These are phyloP conservation scores for Exophiala alcalophila DNA, from an alignment of 2,329 filamentous ascomycete genomes.

Conservation along the genomic window DNA sequence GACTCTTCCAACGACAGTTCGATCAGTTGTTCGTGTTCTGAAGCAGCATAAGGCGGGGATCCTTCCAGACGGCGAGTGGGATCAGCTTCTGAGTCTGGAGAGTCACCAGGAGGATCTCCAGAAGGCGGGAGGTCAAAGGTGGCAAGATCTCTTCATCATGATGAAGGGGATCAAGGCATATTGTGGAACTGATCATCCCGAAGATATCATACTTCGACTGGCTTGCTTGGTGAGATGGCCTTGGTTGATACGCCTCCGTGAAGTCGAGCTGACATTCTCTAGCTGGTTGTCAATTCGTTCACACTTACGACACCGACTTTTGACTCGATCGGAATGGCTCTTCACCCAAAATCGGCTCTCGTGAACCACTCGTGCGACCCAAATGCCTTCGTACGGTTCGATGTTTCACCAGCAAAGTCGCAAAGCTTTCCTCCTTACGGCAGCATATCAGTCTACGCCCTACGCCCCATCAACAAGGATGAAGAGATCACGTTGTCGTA, in stretches of 20 bases:
- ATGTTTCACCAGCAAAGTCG: constrained; percentile 41
- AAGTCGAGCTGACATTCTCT: constrained; percentile 2
- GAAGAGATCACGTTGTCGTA: constrained; percentile 63
- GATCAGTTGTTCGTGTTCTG: constrained; percentile 56
- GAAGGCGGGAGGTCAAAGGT: constrained; percentile 40
- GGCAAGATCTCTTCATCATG: constrained; percentile 52
- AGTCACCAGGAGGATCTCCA: constrained; percentile 51
- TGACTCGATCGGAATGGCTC: constrained; percentile 58
- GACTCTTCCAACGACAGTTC: constrained; percentile 54
- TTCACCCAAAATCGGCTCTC: constrained; percentile 54
- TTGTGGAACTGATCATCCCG: constrained; percentile 45
- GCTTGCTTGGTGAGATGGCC: constrained; percentile 33
- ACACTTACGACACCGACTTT: constrained; percentile 55
- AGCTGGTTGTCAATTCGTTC: constrained; percentile 59
- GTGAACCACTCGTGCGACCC: constrained; percentile 63
- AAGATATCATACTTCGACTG: constrained; percentile 44
- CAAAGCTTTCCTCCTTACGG: constrained; percentile 7
- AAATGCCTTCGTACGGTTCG: constrained; percentile 58
- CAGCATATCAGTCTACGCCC: constrained; percentile 33
- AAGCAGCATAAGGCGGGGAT: constrained; percentile 41
- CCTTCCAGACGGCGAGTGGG: constrained; percentile 42
- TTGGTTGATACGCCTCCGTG: too few relatives aligned
- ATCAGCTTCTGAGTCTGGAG: constrained; percentile 44
- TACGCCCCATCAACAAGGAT: constrained; percentile 51
- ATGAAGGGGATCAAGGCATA: constrained; percentile 55